These are phyloP conservation scores for Penstemon barbatus DNA, from an alignment of 257 asterid species.

Conservation along the genomic window DNA sequence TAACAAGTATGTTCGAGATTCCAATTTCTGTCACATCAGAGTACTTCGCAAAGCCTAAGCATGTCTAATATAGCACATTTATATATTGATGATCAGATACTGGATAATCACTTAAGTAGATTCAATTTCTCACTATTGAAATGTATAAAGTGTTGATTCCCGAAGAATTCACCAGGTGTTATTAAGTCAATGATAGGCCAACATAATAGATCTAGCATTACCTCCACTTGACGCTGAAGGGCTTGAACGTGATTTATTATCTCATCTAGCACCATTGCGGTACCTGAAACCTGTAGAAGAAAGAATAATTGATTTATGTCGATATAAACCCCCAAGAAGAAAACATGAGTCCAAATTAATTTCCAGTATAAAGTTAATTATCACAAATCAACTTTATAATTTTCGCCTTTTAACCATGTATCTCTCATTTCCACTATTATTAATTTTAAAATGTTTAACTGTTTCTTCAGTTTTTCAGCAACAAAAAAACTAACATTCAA, in stretches of 20 bases:
- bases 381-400: neutral
- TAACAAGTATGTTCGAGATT: no score
- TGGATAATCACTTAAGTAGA: neutral
- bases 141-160: neutral
- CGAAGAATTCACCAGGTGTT: neutral
- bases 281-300: conserved; percentile 78
- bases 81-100: no score
- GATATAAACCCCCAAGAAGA: conserved; percentile 2
- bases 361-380: neutral
- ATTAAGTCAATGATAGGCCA: conserved; percentile 14
- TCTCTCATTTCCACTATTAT: neutral
- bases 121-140: neutral
- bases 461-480: neutral
- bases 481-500: neutral
- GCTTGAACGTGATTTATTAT: conserved; percentile 94
- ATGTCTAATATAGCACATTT: neutral
- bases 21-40: neutral
- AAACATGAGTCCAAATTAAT: neutral
- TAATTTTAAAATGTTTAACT: neutral
- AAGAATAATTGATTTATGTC: neutral
- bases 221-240: conserved; percentile 98
- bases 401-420: conserved; percentile 8
- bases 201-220: conserved; percentile 18
- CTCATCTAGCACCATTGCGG: conserved; percentile 97
- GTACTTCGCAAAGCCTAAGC: neutral